phyloP scores from a whole-genome alignment of 352 stramenopile genomes.

The Thalassiosira mediterranea region DNA sequence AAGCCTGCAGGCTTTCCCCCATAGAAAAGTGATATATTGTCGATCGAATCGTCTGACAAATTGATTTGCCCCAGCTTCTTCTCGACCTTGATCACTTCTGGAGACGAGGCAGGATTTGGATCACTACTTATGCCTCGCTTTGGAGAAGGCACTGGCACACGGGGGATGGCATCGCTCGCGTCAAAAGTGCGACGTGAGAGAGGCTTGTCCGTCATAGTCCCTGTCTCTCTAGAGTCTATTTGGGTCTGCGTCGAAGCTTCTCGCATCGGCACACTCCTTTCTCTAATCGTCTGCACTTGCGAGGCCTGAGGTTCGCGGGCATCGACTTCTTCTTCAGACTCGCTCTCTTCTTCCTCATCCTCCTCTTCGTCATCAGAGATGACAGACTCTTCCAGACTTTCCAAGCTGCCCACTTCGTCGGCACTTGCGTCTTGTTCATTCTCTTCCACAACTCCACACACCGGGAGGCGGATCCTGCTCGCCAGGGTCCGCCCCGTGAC shows the following conservation, averaged over 20 bases:
- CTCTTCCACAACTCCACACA: conserved; percentile 23
- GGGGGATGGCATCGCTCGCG: background rate
- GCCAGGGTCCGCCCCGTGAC: conserved; percentile 40
- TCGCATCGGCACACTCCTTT: conserved; percentile 44
- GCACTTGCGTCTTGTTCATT: conserved; percentile 16
- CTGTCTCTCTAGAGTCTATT: conserved; percentile 26
- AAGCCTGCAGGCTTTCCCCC: conserved; percentile 38
- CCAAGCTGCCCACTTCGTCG: conserved; percentile 26
- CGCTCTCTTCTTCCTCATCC: conserved; percentile 36
- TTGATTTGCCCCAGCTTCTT: too few relatives aligned
- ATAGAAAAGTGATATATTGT: conserved; percentile 24
- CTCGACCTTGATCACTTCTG: too few relatives aligned
- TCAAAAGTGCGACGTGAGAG: conserved; percentile 3
- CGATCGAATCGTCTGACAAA: too few relatives aligned
- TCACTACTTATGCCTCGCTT: too few relatives aligned
- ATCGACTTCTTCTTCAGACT: conserved; percentile 20
- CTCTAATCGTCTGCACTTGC: conserved; percentile 29
- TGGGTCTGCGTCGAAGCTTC: conserved; percentile 44
- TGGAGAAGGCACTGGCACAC: too few relatives aligned
- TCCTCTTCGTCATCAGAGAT: conserved; percentile 40
- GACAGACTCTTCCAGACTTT: conserved; percentile 45
- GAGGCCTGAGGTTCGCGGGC: conserved; percentile 1
- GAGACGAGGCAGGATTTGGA: too few relatives aligned
- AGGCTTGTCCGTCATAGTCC: conserved; percentile 42
- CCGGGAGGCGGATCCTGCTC: conserved; percentile 45